Evolutionary conservation across 73 alveolate genomes (phyloP).

Genomic region (Symbiodinium pilosum): DNA sequence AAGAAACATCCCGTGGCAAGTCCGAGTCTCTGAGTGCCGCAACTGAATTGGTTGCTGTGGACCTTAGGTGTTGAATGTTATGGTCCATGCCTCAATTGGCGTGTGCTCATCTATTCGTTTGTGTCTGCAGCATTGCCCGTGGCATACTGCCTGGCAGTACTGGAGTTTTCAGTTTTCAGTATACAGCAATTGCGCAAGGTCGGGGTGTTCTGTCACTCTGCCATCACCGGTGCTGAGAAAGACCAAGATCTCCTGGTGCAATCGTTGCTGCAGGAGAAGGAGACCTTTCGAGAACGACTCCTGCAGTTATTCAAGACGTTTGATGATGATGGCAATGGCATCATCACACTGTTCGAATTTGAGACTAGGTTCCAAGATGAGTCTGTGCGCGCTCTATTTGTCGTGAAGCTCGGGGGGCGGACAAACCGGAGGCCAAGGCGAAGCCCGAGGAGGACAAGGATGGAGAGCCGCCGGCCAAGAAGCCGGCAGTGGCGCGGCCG

Average conservation of each 20-base stretch:
- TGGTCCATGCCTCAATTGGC: neutral
- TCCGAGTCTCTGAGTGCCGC: too few relatives aligned
- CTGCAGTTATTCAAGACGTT: neutral
- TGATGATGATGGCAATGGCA: slow-evolving; percentile 28
- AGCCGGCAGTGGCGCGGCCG: too few relatives aligned
- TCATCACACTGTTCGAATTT: neutral
- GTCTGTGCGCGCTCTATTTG: slow-evolving; percentile 24
- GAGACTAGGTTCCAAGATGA: slow-evolving; percentile 32
- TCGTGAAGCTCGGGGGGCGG: neutral
- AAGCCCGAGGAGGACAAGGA: too few relatives aligned
- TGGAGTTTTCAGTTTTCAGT: too few relatives aligned
- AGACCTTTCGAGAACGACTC: neutral
- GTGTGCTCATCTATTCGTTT: too few relatives aligned
- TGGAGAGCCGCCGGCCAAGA: too few relatives aligned
- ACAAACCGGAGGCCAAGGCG: too few relatives aligned
- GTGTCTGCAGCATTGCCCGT: too few relatives aligned
- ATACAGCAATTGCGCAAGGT: neutral
- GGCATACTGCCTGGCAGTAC: too few relatives aligned
- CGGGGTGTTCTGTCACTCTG: slow-evolving; percentile 43
- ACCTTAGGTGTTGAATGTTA: slow-evolving; percentile 24
- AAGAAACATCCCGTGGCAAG: neutral
- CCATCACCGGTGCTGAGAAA: slow-evolving; percentile 64
- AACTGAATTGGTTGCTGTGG: neutral
- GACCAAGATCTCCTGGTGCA: slow-evolving; percentile 78
- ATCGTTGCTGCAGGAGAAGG: slow-evolving; percentile 17